Evolutionary conservation across 441 rosid genomes (phyloP).

Genomic region (Croton setiger): DNA sequence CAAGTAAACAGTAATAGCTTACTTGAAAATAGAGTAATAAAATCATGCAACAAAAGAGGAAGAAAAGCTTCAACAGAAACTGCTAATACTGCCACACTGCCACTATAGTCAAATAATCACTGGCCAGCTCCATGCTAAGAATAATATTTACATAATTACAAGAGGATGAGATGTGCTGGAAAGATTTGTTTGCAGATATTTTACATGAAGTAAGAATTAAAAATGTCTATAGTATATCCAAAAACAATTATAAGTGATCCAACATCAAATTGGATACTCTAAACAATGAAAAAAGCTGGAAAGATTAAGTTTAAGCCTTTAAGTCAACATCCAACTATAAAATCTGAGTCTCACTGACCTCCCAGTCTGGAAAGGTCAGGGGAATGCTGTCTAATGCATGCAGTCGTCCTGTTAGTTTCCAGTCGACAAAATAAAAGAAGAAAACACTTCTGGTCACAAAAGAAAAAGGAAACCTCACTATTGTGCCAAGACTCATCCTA

Average conservation of each 20-base stretch:
- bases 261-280: not conserved
- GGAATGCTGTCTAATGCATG: too few species aligned
- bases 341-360: too few species aligned
- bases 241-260: not conserved
- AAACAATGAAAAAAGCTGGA: not conserved
- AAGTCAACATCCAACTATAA: not conserved
- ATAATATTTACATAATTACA: not conserved
- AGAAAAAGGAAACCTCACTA: too few species aligned
- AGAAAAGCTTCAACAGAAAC: slow-evolving; percentile 5
- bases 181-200: not conserved
- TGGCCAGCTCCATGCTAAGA: not conserved
- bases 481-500: too few species aligned
- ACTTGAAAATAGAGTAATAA: not conserved
- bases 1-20: not conserved
- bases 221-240: not conserved
- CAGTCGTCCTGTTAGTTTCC: too few species aligned
- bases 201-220: not conserved
- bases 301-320: not conserved
- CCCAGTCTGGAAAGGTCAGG: too few species aligned
- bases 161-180: not conserved
- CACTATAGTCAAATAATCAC: not conserved
- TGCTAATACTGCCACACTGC: not conserved
- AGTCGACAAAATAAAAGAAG: too few species aligned
- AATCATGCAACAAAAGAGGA: not conserved
- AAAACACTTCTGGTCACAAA: too few species aligned